Percentiles rank a stretch among this genome's conserved stretches.
Conservation (phyloP, 257 asterid species). For the Plectranthus barbatus region DNA sequence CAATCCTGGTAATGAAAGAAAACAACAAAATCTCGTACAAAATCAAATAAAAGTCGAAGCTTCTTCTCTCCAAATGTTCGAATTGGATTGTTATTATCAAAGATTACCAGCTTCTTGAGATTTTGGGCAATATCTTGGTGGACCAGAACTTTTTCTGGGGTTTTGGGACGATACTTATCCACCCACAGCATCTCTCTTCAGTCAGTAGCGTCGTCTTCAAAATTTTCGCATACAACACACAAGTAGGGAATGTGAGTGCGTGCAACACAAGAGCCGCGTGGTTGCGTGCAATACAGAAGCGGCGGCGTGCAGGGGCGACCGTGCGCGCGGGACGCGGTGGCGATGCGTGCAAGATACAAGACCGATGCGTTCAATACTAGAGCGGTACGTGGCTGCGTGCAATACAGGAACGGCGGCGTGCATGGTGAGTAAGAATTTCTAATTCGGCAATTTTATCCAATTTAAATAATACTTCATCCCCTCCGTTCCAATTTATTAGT, state of each 20-base stretch:
- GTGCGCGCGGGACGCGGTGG: no score
- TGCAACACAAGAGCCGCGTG: no score
- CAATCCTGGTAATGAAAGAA: slow-evolving; percentile 73
- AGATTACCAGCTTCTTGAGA: slow-evolving; percentile 75
- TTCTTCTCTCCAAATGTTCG: not conserved
- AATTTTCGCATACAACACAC: not conserved
- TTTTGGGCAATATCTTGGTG: slow-evolving; percentile 81
- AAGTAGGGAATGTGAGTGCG: not conserved
- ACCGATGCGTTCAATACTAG: no score
- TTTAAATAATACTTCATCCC: no score
- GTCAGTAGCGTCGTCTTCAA: not conserved
- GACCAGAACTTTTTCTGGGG: slow-evolving; percentile 77
- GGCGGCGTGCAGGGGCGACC: no score
- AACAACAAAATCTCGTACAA: not conserved
- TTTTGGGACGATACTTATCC: slow-evolving; percentile 88
- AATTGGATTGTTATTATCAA: not conserved
- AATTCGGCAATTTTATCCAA: no score
- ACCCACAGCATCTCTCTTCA: slow-evolving; percentile 81
- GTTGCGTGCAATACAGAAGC: no score
- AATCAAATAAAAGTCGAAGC: not conserved
- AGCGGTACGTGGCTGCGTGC: no score
- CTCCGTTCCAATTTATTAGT: no score
- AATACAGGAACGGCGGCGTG: no score
- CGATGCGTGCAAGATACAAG: no score
- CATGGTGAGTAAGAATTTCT: no score